Conservation (phyloP, 2,329 filamentous ascomycete species). For the Sarocladiaceae sp. region DNA sequence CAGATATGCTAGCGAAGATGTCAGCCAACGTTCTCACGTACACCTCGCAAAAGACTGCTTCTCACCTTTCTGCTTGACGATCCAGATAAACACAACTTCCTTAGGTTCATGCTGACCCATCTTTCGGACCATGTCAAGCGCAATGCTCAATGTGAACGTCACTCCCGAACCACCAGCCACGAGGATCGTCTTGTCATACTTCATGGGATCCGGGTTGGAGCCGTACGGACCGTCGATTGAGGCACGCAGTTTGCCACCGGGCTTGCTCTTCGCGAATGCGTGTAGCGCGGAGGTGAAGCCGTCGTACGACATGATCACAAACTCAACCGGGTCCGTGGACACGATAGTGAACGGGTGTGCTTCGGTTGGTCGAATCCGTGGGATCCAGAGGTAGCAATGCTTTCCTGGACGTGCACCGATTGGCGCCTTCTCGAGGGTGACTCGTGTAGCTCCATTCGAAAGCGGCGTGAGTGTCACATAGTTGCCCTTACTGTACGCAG, state of each 20-base stretch:
- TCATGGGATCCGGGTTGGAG: constrained; percentile 44
- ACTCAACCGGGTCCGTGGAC: constrained; percentile 47
- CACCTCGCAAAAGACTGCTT: too few species aligned
- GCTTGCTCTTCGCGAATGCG: constrained; percentile 43
- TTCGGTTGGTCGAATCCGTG: constrained; percentile 49
- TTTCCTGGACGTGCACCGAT: constrained; percentile 46
- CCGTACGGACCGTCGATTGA: constrained; percentile 60
- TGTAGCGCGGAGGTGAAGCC: constrained; percentile 57
- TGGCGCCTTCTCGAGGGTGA: constrained; percentile 48
- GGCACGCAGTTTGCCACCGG: constrained; percentile 42
- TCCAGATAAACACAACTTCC: constrained; percentile 35
- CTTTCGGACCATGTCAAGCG: constrained; percentile 29
- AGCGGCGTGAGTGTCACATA: constrained; percentile 49
- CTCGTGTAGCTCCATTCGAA: constrained; percentile 48
- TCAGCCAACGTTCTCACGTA: too few species aligned
- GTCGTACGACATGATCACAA: constrained; percentile 53
- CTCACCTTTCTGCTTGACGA: constrained; percentile 32
- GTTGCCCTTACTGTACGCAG: constrained; percentile 45
- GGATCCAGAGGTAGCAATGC: constrained; percentile 63
- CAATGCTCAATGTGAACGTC: constrained; percentile 46
- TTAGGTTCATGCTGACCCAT: constrained; percentile 17
- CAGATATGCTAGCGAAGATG: constrained; percentile 33
- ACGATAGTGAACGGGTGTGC: constrained; percentile 63
- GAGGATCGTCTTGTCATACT: constrained; percentile 53
- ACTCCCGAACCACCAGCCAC: constrained; percentile 59